These are phyloP conservation scores for Trametes cinnabarina DNA, from an alignment of 768 basidiomycete species.

Conservation along the genomic window DNA sequence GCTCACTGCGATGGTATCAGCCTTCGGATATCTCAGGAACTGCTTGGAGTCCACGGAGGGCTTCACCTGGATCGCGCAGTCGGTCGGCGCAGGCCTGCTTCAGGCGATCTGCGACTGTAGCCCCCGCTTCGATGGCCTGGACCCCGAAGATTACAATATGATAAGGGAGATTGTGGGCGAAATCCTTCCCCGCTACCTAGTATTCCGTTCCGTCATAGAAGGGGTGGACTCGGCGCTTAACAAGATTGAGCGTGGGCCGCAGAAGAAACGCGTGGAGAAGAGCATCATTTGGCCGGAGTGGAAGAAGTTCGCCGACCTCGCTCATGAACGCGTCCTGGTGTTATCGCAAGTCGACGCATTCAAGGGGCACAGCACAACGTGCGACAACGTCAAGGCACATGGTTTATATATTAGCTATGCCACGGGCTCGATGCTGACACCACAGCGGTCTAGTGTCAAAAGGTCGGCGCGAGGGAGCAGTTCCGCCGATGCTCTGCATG, in stretches of 20 bases:
- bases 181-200: conserved; percentile 36
- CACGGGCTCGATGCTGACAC: too few relatives aligned
- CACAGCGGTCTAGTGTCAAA: conserved; percentile 42
- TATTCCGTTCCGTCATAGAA: conserved; percentile 38
- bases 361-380: conserved; percentile 34
- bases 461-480: conserved; percentile 33
- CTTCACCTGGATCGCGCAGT: conserved; percentile 37
- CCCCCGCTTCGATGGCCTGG: conserved; percentile 28
- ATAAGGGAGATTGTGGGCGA: conserved; percentile 27
- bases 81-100: conserved; percentile 34
- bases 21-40: conserved; percentile 35
- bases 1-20: conserved; percentile 29
- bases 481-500: conserved; percentile 37
- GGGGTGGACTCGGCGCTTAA: conserved; percentile 31
- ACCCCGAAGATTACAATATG: conserved; percentile 33
- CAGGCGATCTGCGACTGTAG: conserved; percentile 31
- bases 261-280: conserved; percentile 20
- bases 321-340: conserved; percentile 27
- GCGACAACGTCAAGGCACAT: conserved; percentile 37
- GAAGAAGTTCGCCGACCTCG: conserved; percentile 29
- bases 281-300: conserved; percentile 30
- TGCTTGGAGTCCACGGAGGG: conserved; percentile 38
- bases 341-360: conserved; percentile 26
- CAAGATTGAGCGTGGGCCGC: conserved; percentile 20
- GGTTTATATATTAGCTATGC: too few relatives aligned